Percentiles rank a stretch among this genome's conserved stretches.
Conservation (phyloP, 148 eudicot genomes). For the Tetragonia tetragonoides region DNA sequence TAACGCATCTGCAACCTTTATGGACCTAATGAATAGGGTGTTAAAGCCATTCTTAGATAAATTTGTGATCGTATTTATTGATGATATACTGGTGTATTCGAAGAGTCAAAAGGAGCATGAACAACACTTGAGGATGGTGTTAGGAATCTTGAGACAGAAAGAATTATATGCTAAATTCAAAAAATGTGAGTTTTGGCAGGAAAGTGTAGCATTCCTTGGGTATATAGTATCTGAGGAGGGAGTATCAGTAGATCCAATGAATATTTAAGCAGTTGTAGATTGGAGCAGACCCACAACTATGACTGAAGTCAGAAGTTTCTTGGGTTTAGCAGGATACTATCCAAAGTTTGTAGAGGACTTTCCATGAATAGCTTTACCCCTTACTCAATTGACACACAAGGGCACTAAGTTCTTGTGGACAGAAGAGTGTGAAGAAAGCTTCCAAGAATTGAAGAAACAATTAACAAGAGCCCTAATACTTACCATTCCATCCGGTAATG, state of each 20-base stretch:
- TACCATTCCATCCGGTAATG: too few species aligned
- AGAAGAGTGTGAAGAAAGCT: too few species aligned
- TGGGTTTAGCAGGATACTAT: too few species aligned
- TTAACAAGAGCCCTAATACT: too few species aligned
- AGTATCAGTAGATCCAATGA: too few species aligned
- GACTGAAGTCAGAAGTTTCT: background rate
- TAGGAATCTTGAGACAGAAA: too few species aligned
- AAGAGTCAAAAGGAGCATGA: background rate
- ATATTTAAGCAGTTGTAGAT: background rate
- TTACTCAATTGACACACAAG: too few species aligned
- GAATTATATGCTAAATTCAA: background rate
- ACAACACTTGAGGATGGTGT: background rate
- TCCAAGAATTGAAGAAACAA: too few species aligned
- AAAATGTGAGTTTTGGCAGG: background rate
- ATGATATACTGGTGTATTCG: background rate
- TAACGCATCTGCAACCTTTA: background rate
- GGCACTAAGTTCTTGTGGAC: too few species aligned
- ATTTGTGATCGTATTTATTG: background rate
- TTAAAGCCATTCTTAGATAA: background rate
- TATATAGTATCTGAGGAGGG: too few species aligned
- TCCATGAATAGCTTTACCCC: too few species aligned
- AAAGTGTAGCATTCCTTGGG: background rate
- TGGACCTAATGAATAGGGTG: background rate
- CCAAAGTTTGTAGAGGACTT: too few species aligned
- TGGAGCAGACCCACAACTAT: background rate